These are phyloP conservation scores for Drosera capensis DNA, from an alignment of 148 eudicot species.

Conservation along the genomic window DNA sequence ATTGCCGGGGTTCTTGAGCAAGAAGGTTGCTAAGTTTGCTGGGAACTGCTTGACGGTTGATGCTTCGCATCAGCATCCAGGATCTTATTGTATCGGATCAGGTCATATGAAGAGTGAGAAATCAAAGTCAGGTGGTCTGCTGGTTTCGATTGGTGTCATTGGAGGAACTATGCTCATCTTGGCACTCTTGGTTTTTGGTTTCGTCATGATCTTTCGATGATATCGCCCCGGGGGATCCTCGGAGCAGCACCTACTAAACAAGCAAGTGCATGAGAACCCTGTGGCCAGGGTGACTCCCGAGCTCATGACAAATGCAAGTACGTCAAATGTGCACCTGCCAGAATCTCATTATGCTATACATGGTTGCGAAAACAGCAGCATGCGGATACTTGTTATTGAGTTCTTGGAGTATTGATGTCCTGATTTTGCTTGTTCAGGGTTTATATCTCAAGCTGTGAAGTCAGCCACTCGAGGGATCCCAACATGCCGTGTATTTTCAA, in stretches of 20 bases:
- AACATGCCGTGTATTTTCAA: slow-evolving; percentile 26
- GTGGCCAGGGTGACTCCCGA: slow-evolving; percentile 34
- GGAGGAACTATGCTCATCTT: slow-evolving; percentile 16
- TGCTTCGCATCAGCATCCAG: slow-evolving; percentile 32
- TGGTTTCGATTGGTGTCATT: slow-evolving; percentile 18
- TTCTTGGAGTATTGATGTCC: too few species aligned
- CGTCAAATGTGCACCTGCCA: slow-evolving; percentile 7
- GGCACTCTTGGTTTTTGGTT: slow-evolving; percentile 31
- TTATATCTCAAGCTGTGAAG: slow-evolving; percentile 45
- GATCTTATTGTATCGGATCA: slow-evolving; percentile 21
- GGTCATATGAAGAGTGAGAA: slow-evolving; percentile 12
- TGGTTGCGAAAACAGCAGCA: too few species aligned
- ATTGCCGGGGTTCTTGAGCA: slow-evolving; percentile 41
- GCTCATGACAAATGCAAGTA: slow-evolving; percentile 62
- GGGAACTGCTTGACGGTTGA: slow-evolving; percentile 49
- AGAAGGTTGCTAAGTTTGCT: slow-evolving; percentile 16
- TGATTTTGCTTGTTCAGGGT: slow-evolving; percentile 33
- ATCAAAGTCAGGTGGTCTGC: slow-evolving; percentile 15
- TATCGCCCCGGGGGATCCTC: slow-evolving; percentile 32
- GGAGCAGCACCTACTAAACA: slow-evolving; percentile 38
- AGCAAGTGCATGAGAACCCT: slow-evolving; percentile 32
- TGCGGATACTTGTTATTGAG: too few species aligned
- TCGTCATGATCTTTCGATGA: slow-evolving; percentile 22
- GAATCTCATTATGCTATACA: too few species aligned
- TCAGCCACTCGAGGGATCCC: slow-evolving; percentile 41